Percentiles rank a stretch among this genome's conserved stretches.
phyloP scores from a whole-genome alignment of 139 green algal species.

The Mesotaenium endlicherianum region DNA sequence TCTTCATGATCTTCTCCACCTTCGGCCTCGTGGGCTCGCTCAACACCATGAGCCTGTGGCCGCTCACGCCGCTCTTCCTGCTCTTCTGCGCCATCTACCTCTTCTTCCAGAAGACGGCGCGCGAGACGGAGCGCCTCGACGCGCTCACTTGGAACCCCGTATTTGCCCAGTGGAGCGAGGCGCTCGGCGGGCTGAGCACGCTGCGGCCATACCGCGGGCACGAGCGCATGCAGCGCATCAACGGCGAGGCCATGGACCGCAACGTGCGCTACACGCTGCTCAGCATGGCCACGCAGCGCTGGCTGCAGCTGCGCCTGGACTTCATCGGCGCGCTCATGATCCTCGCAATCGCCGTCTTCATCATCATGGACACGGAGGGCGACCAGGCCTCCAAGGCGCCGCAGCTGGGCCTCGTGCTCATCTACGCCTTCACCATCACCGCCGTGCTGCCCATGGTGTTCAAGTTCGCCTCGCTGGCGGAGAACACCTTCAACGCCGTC shows the following conservation, averaged over 20 bases:
- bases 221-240: conserved; percentile 23
- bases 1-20: conserved; percentile 49
- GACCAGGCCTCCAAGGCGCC: conserved; percentile 54
- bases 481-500: conserved; percentile 88
- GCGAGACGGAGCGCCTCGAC: conserved; percentile 91
- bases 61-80: conserved; percentile 48
- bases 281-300: conserved; percentile 75
- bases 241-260: conserved; percentile 30
- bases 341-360: conserved; percentile 40
- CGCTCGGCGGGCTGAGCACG: conserved; percentile 75
- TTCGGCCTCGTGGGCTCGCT: conserved; percentile 42
- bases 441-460: conserved; percentile 88
- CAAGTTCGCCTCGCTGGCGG: conserved; percentile 77
- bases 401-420: conserved; percentile 83
- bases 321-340: conserved; percentile 76
- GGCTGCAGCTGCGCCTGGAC: conserved; percentile 89
- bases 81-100: conserved; percentile 54
- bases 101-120: conserved; percentile 60
- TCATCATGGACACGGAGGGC: conserved; percentile 24
- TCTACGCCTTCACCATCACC: conserved; percentile 81
- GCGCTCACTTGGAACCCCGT: conserved; percentile 76
- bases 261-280: conserved; percentile 56
- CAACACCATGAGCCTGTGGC: conserved; percentile 43
- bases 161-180: conserved; percentile 71
- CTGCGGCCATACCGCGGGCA: conserved; percentile 82